Percentiles rank a stretch among this genome's conserved stretches.
Conservation (phyloP, 179 eudicot genomes). For the Carnegiea gigantea region DNA sequence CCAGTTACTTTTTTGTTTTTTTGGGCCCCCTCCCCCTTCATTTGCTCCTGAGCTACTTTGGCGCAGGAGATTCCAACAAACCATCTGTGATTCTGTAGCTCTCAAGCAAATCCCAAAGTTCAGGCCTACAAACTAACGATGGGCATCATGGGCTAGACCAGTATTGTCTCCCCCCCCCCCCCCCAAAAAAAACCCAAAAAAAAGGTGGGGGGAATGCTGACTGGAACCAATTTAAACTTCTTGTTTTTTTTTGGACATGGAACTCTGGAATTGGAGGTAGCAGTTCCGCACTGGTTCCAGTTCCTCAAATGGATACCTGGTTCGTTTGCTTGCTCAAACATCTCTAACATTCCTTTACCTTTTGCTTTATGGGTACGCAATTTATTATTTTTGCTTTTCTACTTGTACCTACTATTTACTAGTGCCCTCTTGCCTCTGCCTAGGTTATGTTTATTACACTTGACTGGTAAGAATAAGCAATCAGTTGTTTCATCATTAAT, state of each 20-base stretch:
- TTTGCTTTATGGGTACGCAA: not conserved
- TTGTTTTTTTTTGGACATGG: not conserved
- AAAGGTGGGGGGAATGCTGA: too few relatives aligned
- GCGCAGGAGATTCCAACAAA: not conserved
- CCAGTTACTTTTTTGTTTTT: not conserved
- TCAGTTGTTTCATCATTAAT: not conserved
- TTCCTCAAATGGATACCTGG: not conserved
- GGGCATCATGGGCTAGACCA: not conserved
- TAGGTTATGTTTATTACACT: not conserved
- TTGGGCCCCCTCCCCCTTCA: not conserved
- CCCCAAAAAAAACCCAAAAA: too few relatives aligned
- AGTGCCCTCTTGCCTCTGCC: not conserved
- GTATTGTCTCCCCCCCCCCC: not conserved
- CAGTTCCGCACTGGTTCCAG: not conserved
- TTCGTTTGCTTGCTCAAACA: not conserved
- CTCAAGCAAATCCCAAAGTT: not conserved
- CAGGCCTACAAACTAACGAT: not conserved
- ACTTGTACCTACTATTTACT: not conserved
- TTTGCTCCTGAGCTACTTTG: not conserved
- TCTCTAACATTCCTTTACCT: not conserved
- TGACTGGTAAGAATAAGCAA: not conserved
- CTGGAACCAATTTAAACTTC: not conserved
- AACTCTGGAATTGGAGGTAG: not conserved
- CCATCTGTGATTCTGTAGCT: not conserved
- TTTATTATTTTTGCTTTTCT: not conserved